phyloP scores from a whole-genome alignment of 768 basidiomycete species.

The Tulasnella sp. region DNA sequence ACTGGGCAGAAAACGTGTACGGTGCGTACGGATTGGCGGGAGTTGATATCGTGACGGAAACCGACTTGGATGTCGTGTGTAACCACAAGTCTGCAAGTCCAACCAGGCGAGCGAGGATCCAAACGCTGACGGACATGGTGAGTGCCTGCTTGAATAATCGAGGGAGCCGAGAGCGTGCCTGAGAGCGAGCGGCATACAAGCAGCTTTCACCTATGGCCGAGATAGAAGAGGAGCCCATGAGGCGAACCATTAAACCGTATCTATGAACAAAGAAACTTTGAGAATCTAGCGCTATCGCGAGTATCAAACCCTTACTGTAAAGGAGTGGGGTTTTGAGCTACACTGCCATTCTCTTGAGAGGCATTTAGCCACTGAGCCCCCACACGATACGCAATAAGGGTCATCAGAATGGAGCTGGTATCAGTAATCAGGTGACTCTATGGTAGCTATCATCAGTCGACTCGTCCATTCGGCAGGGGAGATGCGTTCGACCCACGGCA shows the following conservation, averaged over 20 bases:
- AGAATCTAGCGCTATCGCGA: neutral
- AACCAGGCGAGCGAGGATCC: neutral
- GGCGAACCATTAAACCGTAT: neutral
- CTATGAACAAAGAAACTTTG: neutral
- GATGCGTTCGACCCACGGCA: neutral
- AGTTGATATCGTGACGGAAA: neutral
- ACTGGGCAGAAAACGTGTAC: neutral
- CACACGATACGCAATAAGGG: neutral
- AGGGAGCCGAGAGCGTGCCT: neutral
- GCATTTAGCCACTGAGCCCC: neutral
- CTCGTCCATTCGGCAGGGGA: neutral
- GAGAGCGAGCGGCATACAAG: neutral
- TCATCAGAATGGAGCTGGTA: neutral
- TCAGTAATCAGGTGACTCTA: neutral
- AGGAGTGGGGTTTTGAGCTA: neutral
- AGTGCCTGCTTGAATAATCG: neutral
- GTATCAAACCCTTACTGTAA: neutral
- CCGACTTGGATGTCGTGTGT: neutral
- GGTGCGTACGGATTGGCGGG: no score
- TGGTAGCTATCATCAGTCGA: neutral
- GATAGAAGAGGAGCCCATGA: neutral
- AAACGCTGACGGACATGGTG: neutral
- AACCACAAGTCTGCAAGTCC: neutral
- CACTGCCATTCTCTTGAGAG: neutral
- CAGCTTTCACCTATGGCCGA: neutral